phyloP scores from a whole-genome alignment of 192 early-diverging fungal genomes.

The Radiomyces spectabilis region DNA sequence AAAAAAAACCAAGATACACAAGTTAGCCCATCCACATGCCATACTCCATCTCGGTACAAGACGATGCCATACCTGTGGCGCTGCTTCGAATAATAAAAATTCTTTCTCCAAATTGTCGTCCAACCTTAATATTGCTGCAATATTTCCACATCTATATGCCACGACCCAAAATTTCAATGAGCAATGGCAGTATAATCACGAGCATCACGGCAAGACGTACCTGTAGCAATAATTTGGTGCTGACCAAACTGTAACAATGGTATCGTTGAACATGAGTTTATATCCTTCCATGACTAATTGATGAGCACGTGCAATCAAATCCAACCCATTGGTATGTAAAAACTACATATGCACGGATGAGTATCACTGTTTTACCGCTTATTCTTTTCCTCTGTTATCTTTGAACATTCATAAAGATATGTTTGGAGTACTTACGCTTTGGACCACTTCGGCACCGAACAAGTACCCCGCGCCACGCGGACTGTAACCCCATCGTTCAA shows the following conservation, averaged over 20 bases:
- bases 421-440: slow-evolving; percentile 39
- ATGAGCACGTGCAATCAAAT: slow-evolving; percentile 91
- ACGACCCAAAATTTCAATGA: background rate
- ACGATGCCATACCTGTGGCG: slow-evolving; percentile 57
- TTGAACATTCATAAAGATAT: background rate
- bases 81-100: slow-evolving; percentile 92
- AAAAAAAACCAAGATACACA: slow-evolving; percentile 1
- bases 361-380: background rate
- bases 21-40: too few relatives aligned
- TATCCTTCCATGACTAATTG: slow-evolving; percentile 97
- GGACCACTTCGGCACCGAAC: slow-evolving; percentile 90
- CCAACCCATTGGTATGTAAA: slow-evolving; percentile 76
- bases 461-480: slow-evolving; percentile 97
- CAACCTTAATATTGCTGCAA: slow-evolving; percentile 93
- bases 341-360: slow-evolving; percentile 31
- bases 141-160: slow-evolving; percentile 79
- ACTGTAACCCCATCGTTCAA: slow-evolving; percentile 88
- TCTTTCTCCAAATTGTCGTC: slow-evolving; percentile 82
- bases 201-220: slow-evolving; percentile 14
- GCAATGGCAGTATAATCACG: background rate
- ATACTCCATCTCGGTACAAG: background rate
- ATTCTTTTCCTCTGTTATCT: background rate
- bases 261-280: slow-evolving; percentile 94
- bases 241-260: slow-evolving; percentile 96
- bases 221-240: slow-evolving; percentile 99